phyloP scores from a whole-genome alignment of 1,284 basidiomycete genomes.

The Apiotrichum sp. region DNA sequence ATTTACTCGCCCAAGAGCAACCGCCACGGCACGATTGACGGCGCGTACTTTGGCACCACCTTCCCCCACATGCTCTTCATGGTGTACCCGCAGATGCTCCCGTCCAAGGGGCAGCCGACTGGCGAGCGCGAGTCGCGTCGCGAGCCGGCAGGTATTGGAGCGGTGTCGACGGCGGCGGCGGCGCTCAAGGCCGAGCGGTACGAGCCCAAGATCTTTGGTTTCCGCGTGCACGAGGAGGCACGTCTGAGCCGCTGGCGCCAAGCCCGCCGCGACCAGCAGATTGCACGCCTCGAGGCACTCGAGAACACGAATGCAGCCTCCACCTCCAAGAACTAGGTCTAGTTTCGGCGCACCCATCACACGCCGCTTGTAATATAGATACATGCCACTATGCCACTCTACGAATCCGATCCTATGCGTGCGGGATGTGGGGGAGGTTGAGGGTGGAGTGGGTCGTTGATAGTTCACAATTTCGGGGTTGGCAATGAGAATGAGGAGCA shows the following conservation, averaged over 20 bases:
- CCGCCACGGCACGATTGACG: slow-evolving; percentile 89
- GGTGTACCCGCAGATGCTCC: slow-evolving; percentile 85
- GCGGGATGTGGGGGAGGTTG: not conserved
- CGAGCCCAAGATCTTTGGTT: slow-evolving; percentile 86
- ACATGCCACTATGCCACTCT: slow-evolving; percentile 12
- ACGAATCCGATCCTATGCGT: not conserved
- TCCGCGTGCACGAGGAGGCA: slow-evolving; percentile 88
- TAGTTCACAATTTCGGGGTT: too few relatives aligned
- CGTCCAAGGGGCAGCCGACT: slow-evolving; percentile 62
- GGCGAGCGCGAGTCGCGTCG: slow-evolving; percentile 44
- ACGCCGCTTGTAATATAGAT: slow-evolving; percentile 16
- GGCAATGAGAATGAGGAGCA: too few relatives aligned
- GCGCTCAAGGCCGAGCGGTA: slow-evolving; percentile 84
- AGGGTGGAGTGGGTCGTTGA: too few relatives aligned
- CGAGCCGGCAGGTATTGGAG: slow-evolving; percentile 29
- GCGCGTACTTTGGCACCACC: slow-evolving; percentile 92
- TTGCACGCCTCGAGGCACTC: slow-evolving; percentile 44
- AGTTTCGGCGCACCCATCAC: not conserved
- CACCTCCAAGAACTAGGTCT: not conserved
- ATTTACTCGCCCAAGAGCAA: slow-evolving; percentile 93
- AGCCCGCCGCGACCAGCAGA: slow-evolving; percentile 66
- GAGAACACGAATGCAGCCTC: slow-evolving; percentile 27
- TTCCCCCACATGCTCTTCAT: slow-evolving; percentile 94
- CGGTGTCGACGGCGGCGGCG: slow-evolving; percentile 62
- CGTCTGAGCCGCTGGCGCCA: slow-evolving; percentile 89